Base-by-base conservation (phyloP, 2,329 filamentous ascomycete species). In the Alternaria gansuensis region DNA sequence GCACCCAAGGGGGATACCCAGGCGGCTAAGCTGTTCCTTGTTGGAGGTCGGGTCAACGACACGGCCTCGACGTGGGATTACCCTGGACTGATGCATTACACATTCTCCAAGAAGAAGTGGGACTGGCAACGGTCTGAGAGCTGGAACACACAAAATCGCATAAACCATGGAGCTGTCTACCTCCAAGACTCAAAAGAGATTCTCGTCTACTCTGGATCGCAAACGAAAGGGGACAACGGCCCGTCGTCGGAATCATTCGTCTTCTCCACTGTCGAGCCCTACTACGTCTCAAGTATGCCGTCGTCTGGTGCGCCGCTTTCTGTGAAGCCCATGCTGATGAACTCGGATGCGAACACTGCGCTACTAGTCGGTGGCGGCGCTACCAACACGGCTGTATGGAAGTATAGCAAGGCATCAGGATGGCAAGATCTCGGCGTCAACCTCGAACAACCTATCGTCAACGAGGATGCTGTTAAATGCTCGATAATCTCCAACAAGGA, bases 161-260 rank as follows among this genome's bases (percentile, higher is more conserved):
- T 87, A 58, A 86, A 89, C 67, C 94, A 98, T 76, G 88, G 87
- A 65, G 90, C 90, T 11, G 84, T 86, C 17, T 97, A 93, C 73
- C 81, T 98, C 53, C 84, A 87, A 62, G 83, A 84, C 23, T 85
- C 87, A 14, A 84, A 91, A 54, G 84, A 87, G 4, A 90, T 98
- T 54, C 79, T 97, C 24, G 83, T 97, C 26, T 97, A 93, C 74
- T 91, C 89, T 31, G 94, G 94, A 44, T 87, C 84, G 14, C 87
- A 88, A 68, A 85, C 88, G 66, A 86, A 86, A 26, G 80, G 79
- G 39, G 73, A 78, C 33, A 76, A 79, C 8, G 77, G 80, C 6
- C 80, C 85, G 0, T 93, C 91, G 0, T 86, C 88, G 2, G 85
- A 92, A 66, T 94, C 92, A 0, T 96, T 93, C 70, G 83, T 89